Conservation (phyloP, 192 early-diverging fungal genomes). For the Spizellomyces punctatus region DNA sequence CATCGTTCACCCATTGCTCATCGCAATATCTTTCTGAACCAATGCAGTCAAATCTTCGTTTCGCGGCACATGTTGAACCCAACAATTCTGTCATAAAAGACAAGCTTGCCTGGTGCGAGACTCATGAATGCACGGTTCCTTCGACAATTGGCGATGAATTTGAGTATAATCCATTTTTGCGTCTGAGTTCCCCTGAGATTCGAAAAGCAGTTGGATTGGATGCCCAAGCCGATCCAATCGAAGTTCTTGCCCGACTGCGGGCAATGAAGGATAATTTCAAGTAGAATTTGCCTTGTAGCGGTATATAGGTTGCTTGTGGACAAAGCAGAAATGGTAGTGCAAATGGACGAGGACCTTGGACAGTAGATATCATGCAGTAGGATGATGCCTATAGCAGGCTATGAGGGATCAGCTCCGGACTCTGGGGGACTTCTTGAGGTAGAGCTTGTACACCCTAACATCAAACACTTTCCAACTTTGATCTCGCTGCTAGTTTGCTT, state of each 20-base stretch:
- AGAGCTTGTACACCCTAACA: too few species aligned
- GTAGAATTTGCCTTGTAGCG: too few species aligned
- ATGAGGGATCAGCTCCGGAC: too few species aligned
- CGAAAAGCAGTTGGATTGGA: slow-evolving; percentile 20
- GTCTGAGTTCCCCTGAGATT: slow-evolving; percentile 55
- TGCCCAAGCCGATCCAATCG: slow-evolving; percentile 48
- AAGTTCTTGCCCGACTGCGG: slow-evolving; percentile 76
- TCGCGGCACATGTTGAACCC: slow-evolving; percentile 80
- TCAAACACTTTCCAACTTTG: too few species aligned
- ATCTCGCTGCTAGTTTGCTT: too few species aligned
- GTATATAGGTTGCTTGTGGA: too few species aligned
- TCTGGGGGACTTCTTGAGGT: too few species aligned
- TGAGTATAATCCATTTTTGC: slow-evolving; percentile 87
- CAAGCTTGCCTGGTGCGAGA: slow-evolving; percentile 66
- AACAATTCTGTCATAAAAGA: slow-evolving; percentile 67
- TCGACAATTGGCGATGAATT: slow-evolving; percentile 89
- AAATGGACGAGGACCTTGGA: too few species aligned
- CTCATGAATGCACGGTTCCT: slow-evolving; percentile 68
- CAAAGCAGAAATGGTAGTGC: too few species aligned
- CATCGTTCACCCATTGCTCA: neutral
- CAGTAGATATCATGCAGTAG: too few species aligned
- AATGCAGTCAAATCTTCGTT: slow-evolving; percentile 57
- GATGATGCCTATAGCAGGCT: too few species aligned
- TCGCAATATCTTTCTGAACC: neutral
- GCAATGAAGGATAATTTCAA: slow-evolving; percentile 73